Percentiles rank a stretch among this genome's conserved stretches.
These are phyloP conservation scores for Beauveria sp. DNA, from an alignment of 2,329 filamentous ascomycete genomes.

Conservation along the genomic window DNA sequence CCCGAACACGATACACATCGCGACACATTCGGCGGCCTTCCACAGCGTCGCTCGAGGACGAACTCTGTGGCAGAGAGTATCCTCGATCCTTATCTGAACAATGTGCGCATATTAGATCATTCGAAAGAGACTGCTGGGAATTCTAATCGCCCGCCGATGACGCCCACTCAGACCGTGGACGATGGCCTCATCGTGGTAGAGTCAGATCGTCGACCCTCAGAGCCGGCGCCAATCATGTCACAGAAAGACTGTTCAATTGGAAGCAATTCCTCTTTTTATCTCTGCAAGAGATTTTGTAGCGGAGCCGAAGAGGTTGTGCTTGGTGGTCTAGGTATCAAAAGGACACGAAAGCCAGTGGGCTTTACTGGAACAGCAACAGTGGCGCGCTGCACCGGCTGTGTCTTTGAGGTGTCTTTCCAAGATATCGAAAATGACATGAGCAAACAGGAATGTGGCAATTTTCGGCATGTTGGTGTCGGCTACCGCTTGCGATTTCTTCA, in stretches of 20 bases:
- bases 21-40: conserved; percentile 1
- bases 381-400: conserved; percentile 45
- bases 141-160: not conserved
- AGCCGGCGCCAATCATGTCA: not conserved
- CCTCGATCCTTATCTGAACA: conserved; percentile 2
- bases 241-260: conserved; percentile 35
- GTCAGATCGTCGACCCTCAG: conserved; percentile 3
- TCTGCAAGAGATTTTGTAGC: conserved; percentile 47
- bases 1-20: not conserved
- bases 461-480: conserved; percentile 35
- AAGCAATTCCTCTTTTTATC: conserved; percentile 40
- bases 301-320: conserved; percentile 43
- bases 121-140: not conserved
- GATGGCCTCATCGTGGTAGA: conserved; percentile 19
- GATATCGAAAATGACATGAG: conserved; percentile 45
- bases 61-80: conserved; percentile 7
- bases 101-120: conserved; percentile 1
- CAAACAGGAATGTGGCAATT: conserved; percentile 40
- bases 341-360: conserved; percentile 41
- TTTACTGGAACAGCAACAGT: conserved; percentile 34
- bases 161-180: conserved; percentile 9
- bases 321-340: conserved; percentile 43
- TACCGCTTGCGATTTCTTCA: conserved; percentile 49
- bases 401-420: conserved; percentile 46
- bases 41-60: conserved; percentile 1